phyloP scores from a whole-genome alignment of 768 basidiomycete genomes.

The Suillus weaverae region DNA sequence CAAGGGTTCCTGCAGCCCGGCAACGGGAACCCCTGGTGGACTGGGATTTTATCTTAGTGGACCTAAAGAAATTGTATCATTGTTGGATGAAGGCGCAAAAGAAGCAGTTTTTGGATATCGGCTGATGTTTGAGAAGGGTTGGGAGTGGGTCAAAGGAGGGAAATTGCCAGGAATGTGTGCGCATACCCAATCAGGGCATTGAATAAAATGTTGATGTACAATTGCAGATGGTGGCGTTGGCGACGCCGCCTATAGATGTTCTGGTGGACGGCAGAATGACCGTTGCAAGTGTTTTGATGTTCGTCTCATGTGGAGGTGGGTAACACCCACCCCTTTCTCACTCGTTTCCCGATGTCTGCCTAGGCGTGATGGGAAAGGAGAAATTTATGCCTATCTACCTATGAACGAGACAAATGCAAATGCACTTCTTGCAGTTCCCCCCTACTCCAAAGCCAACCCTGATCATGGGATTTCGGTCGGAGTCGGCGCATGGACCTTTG shows the following conservation, averaged over 20 bases:
- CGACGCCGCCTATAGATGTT: constrained; percentile 60
- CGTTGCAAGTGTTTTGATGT: constrained; percentile 70
- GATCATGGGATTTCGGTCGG: constrained; percentile 71
- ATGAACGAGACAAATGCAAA: constrained; percentile 44
- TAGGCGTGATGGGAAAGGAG: constrained; percentile 54
- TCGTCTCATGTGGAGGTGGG: constrained; percentile 74
- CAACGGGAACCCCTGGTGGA: constrained; percentile 52
- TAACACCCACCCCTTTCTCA: neutral
- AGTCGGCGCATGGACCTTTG: constrained; percentile 58
- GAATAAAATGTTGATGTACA: neutral
- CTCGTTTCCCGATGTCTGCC: neutral
- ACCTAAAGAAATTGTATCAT: constrained; percentile 41
- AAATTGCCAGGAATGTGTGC: constrained; percentile 73
- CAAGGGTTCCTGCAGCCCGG: constrained; percentile 60
- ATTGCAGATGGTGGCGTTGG: constrained; percentile 55
- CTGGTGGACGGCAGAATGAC: constrained; percentile 62
- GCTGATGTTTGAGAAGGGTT: constrained; percentile 60
- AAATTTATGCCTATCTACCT: constrained; percentile 72
- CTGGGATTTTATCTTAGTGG: constrained; percentile 72
- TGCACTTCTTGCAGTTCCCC: constrained; percentile 47
- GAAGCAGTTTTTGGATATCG: constrained; percentile 67
- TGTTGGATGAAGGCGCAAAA: constrained; percentile 40
- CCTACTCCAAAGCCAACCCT: constrained; percentile 47
- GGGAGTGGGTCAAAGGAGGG: constrained; percentile 73
- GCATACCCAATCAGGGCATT: constrained; percentile 27